Conservation (phyloP, 73 alveolate species). For the Tetrahymena malaccensis region DNA sequence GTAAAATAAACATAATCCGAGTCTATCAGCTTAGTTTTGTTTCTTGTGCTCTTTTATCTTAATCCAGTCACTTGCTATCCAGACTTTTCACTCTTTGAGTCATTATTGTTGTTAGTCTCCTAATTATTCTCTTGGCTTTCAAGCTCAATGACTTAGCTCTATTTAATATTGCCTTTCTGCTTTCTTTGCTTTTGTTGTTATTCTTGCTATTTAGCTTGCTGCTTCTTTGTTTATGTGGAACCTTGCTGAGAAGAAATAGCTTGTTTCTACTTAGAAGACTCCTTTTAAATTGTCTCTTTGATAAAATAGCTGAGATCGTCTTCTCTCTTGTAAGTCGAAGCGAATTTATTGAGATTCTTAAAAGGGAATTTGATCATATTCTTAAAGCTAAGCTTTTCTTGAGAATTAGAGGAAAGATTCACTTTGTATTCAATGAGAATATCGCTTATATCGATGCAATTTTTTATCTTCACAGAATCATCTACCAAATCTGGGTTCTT, state of each 20-base stretch:
- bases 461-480: neutral
- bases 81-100: neutral
- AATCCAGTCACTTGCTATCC: neutral
- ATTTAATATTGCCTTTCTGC: neutral
- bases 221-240: neutral
- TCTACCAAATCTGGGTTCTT: neutral
- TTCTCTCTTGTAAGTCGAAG: neutral
- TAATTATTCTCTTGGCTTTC: neutral
- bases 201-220: neutral
- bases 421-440: neutral
- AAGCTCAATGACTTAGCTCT: neutral
- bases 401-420: neutral
- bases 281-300: neutral
- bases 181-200: neutral
- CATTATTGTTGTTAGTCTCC: neutral
- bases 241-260: neutral
- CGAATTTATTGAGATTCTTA: neutral
- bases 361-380: neutral
- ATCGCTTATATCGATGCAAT: neutral
- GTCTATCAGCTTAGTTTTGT: neutral
- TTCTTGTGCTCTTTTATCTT: neutral
- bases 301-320: neutral
- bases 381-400: neutral
- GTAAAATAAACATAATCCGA: neutral
- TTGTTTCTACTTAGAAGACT: neutral